A percentile compares a stretch with the other conserved stretches of the same genome.
These are phyloP conservation scores for Zygotorulaspora danielsina DNA, from an alignment of 805 yeast species.

Conservation along the genomic window DNA sequence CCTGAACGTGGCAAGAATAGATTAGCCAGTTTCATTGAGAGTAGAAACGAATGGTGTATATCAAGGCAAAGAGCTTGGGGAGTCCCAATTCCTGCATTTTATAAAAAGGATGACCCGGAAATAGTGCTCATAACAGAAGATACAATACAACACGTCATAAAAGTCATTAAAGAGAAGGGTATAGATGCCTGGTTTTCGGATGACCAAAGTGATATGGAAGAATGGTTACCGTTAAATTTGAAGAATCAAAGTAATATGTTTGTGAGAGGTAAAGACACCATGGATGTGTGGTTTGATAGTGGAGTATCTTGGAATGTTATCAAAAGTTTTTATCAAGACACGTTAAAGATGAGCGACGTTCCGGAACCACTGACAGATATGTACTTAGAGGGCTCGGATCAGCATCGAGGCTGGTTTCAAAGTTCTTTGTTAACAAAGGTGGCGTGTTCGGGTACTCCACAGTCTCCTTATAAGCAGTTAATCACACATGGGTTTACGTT, in stretches of 20 bases:
- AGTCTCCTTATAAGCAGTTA: slow-evolving; percentile 67
- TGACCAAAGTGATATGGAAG: slow-evolving; percentile 39
- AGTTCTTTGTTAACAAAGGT: slow-evolving; percentile 80
- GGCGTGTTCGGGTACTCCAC: slow-evolving; percentile 37
- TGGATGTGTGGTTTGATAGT: slow-evolving; percentile 99
- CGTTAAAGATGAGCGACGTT: slow-evolving; percentile 32
- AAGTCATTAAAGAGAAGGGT: slow-evolving; percentile 53
- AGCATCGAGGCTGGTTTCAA: slow-evolving; percentile 99
- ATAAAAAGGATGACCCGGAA: slow-evolving; percentile 50
- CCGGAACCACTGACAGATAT: slow-evolving; percentile 62
- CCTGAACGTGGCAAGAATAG: slow-evolving; percentile 74
- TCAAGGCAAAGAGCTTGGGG: slow-evolving; percentile 98
- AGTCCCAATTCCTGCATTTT: slow-evolving; percentile 90
- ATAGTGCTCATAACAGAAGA: slow-evolving; percentile 57
- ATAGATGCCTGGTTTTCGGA: slow-evolving; percentile 76
- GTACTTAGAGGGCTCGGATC: slow-evolving; percentile 97
- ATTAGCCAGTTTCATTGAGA: slow-evolving; percentile 62
- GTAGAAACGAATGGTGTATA: slow-evolving; percentile 94
- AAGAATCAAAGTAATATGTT: slow-evolving; percentile 42
- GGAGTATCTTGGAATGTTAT: slow-evolving; percentile 78
- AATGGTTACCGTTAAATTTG: slow-evolving; percentile 67
- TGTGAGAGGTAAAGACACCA: slow-evolving; percentile 76
- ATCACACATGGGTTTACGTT: slow-evolving; percentile 92
- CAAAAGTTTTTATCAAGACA: slow-evolving; percentile 36
- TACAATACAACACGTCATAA: slow-evolving; percentile 55